A percentile compares a stretch with the other conserved stretches of the same genome.
Evolutionary conservation across 768 basidiomycete genomes (phyloP).

Genomic region (Sarcomyxa edulis): DNA sequence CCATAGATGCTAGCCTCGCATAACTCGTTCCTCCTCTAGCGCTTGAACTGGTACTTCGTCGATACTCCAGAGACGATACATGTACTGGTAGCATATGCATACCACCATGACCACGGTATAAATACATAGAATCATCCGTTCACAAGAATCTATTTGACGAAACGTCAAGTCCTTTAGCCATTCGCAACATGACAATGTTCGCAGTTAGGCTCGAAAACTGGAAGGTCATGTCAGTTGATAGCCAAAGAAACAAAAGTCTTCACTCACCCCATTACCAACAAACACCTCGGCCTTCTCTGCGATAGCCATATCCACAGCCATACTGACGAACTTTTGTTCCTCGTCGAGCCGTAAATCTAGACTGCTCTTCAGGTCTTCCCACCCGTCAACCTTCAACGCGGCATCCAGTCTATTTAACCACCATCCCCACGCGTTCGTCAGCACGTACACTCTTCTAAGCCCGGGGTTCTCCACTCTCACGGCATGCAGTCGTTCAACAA

Average conservation of each 20-base stretch:
- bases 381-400: conserved; percentile 40
- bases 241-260: conserved; percentile 6
- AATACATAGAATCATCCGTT: conserved; percentile 8
- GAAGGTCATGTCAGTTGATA: background rate
- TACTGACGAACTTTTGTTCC: conserved; percentile 41
- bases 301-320: conserved; percentile 58
- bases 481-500: conserved; percentile 31
- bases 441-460: conserved; percentile 34
- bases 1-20: too few species aligned
- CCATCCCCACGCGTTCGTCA: conserved; percentile 48
- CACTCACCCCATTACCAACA: conserved; percentile 54
- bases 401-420: conserved; percentile 31
- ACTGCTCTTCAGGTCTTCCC: conserved; percentile 41
- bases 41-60: too few species aligned
- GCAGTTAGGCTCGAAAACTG: conserved; percentile 47
- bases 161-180: conserved; percentile 36
- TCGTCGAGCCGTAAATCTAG: conserved; percentile 32
- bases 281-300: conserved; percentile 55
- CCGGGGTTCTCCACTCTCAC: conserved; percentile 27
- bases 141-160: conserved; percentile 37
- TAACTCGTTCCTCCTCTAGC: too few species aligned
- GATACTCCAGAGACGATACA: too few species aligned
- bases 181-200: conserved; percentile 41
- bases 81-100: too few species aligned
- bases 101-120: background rate